A percentile compares a stretch with the other conserved stretches of the same genome.
Conservation (phyloP, 75 land plant genomes). For the Cunninghamia lanceolata region DNA sequence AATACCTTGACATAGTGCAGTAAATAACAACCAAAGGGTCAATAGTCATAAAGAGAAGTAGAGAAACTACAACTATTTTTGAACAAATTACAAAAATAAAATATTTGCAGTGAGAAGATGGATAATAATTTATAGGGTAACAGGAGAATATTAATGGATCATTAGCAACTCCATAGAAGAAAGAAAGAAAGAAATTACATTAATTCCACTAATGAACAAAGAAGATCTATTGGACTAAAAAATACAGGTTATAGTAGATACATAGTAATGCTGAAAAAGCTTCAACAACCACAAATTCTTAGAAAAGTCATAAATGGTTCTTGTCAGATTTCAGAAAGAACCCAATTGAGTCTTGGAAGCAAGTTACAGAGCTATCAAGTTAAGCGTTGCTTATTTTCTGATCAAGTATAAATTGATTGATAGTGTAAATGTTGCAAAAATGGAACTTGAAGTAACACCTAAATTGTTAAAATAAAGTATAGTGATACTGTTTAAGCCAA, state of each 20-base stretch:
- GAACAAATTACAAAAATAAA: neutral
- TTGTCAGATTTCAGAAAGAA: neutral
- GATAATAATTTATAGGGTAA: neutral
- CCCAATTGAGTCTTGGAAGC: neutral
- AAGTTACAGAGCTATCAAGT: neutral
- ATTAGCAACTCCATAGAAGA: neutral
- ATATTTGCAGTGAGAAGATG: neutral
- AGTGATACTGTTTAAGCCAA: neutral
- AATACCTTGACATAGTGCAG: neutral
- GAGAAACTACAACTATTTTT: neutral
- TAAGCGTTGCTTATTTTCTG: neutral
- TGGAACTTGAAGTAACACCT: neutral
- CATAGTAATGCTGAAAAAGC: neutral
- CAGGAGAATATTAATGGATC: neutral
- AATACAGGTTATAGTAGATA: neutral
- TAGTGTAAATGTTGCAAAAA: neutral
- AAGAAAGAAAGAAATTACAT: neutral
- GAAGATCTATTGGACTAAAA: neutral
- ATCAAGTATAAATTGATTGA: neutral
- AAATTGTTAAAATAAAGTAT: neutral
- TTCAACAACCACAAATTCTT: neutral
- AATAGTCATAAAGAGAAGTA: neutral
- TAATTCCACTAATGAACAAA: neutral
- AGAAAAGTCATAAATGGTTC: neutral
- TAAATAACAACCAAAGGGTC: neutral